Conservation (phyloP, 1,284 basidiomycete genomes). For the Rugosomyces carneus region DNA sequence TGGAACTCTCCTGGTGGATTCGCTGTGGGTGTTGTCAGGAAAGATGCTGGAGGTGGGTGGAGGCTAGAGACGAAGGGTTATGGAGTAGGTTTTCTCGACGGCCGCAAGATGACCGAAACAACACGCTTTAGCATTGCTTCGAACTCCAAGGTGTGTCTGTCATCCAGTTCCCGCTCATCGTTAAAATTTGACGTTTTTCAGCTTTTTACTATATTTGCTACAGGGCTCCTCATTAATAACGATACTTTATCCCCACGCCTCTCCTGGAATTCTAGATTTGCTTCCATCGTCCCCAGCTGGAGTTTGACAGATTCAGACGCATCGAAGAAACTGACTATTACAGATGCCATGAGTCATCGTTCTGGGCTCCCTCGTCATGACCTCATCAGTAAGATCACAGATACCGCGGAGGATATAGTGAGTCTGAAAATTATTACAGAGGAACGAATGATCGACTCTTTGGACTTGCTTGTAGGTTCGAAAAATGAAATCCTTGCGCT, state of each 20-base stretch:
- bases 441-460: constrained; percentile 9
- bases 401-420: no score
- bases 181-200: no score
- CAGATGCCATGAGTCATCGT: constrained; percentile 24
- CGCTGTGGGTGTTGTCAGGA: constrained; percentile 17
- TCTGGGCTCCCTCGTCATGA: constrained; percentile 23
- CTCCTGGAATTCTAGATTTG: constrained; percentile 22
- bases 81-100: constrained; percentile 12
- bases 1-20: constrained; percentile 22
- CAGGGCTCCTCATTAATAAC: constrained; percentile 21
- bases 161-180: no score
- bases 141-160: constrained; percentile 10
- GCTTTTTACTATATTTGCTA: constrained; percentile 8
- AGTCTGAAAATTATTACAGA: no score
- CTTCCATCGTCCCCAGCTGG: constrained; percentile 16
- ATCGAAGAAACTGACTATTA: constrained; percentile 16
- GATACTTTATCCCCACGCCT: constrained; percentile 21
- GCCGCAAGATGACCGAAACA: constrained; percentile 7
- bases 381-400: no score
- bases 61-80: constrained; percentile 17
- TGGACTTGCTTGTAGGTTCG: not conserved
- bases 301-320: constrained; percentile 16
- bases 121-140: constrained; percentile 9
- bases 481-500: not conserved
- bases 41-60: constrained; percentile 14